Evolutionary conservation across 495 filamentous ascomycete species (phyloP).

Genomic region (Penicillium cinerascens): DNA sequence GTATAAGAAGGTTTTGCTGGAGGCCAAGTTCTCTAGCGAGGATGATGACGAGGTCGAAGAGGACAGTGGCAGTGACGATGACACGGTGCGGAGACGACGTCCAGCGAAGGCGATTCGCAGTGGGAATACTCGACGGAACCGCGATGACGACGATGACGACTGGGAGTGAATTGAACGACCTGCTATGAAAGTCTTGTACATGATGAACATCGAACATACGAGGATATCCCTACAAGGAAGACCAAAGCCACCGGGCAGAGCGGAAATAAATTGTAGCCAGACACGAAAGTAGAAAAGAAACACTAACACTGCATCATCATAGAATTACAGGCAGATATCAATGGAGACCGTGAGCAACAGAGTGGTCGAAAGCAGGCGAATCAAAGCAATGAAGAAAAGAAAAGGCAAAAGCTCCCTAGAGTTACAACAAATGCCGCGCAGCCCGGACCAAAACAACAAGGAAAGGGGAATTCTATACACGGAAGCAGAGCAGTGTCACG

Average conservation of each 20-base stretch:
- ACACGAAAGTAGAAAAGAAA: conserved; percentile 9
- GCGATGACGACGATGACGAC: conserved; percentile 52
- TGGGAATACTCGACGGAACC: conserved; percentile 18
- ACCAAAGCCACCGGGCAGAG: neutral
- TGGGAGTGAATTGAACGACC: conserved; percentile 56
- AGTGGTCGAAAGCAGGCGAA: conserved; percentile 10
- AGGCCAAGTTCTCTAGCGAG: conserved; percentile 46
- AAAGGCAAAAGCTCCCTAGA: conserved; percentile 23
- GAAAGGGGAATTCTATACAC: conserved; percentile 28
- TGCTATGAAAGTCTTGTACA: neutral
- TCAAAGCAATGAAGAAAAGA: conserved; percentile 11
- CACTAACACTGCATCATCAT: conserved; percentile 39
- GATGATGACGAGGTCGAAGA: conserved; percentile 36
- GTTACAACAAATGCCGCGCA: conserved; percentile 32
- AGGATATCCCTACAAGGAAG: neutral
- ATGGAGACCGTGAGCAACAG: conserved; percentile 18
- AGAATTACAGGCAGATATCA: conserved; percentile 37
- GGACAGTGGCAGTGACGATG: conserved; percentile 31
- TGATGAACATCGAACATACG: neutral
- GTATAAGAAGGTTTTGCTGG: conserved; percentile 53
- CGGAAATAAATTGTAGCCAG: conserved; percentile 15
- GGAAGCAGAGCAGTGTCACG: conserved; percentile 17
- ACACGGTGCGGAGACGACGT: conserved; percentile 15
- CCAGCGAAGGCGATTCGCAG: conserved; percentile 52
- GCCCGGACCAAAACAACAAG: conserved; percentile 13